phyloP scores from a whole-genome alignment of 2,329 filamentous ascomycete species.

The Colletotrichum nymphaeae region DNA sequence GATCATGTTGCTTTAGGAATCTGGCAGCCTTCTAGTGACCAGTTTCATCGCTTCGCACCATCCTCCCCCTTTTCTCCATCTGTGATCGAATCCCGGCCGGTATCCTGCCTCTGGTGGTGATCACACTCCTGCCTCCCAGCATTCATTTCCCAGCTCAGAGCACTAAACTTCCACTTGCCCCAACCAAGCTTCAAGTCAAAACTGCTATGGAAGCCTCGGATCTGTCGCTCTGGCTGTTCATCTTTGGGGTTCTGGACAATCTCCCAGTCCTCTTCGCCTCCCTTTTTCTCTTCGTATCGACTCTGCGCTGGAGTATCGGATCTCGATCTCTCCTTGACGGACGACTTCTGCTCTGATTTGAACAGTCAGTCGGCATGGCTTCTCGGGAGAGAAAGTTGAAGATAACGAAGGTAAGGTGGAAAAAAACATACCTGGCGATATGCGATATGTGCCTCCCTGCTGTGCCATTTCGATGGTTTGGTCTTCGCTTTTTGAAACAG shows the following conservation, averaged over 20 bases:
- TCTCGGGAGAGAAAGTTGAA: neutral
- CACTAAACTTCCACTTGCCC: neutral
- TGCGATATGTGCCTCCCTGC: neutral
- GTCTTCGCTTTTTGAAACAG: neutral
- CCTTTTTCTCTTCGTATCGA: neutral
- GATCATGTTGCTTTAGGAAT: neutral
- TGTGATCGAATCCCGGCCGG: neutral
- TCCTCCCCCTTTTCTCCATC: neutral
- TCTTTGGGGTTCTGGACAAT: neutral
- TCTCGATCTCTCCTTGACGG: neutral
- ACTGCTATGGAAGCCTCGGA: neutral
- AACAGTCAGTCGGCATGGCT: neutral
- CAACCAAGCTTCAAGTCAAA: conserved; percentile 5
- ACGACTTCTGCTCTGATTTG: neutral
- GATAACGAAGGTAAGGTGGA: neutral
- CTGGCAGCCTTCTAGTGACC: neutral
- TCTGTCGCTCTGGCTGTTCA: neutral
- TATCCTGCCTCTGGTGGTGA: neutral
- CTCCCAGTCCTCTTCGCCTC: neutral
- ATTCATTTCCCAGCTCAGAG: neutral
- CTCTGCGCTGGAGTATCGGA: neutral
- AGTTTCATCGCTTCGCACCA: neutral
- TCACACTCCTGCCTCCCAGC: neutral
- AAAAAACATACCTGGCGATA: neutral
- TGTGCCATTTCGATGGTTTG: neutral